A percentile compares a stretch with the other conserved stretches of the same genome.
Evolutionary conservation across 2,329 filamentous ascomycete species (phyloP).

Genomic region (Trichoderma aggressivum): DNA sequence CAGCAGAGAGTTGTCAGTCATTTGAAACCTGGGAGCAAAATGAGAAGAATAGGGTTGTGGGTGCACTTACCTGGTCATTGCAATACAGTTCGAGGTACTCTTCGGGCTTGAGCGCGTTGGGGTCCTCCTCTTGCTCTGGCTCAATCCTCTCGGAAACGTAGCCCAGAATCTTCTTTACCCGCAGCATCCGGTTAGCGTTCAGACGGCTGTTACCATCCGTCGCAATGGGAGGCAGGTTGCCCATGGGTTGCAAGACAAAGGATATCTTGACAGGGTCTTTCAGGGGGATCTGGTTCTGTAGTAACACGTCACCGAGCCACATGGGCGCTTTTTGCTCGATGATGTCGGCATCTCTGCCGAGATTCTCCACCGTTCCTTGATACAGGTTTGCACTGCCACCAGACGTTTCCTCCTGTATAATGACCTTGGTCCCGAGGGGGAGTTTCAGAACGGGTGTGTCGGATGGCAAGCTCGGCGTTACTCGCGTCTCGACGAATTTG

Average conservation of each 20-base stretch:
- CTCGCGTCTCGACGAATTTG: conserved; percentile 55
- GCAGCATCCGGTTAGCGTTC: conserved; percentile 94
- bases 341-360: conserved; percentile 73
- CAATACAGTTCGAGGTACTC: conserved; percentile 95
- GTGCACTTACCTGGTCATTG: conserved; percentile 72
- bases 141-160: conserved; percentile 95
- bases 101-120: conserved; percentile 68
- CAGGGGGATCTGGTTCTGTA: conserved; percentile 74
- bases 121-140: conserved; percentile 57
- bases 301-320: conserved; percentile 86
- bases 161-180: conserved; percentile 87
- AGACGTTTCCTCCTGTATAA: conserved; percentile 65
- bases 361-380: conserved; percentile 76
- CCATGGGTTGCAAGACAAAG: conserved; percentile 81
- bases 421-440: conserved; percentile 63
- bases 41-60: neutral
- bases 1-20: conserved; percentile 9
- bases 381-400: conserved; percentile 81
- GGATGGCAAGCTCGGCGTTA: conserved; percentile 66
- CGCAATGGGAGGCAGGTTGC: conserved; percentile 70
- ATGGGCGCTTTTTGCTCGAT: conserved; percentile 84
- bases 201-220: conserved; percentile 82
- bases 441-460: conserved; percentile 76
- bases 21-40: neutral
- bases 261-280: conserved; percentile 98